Conservation (phyloP, 2,329 filamentous ascomycete species). For the Trichoderma sp. region DNA sequence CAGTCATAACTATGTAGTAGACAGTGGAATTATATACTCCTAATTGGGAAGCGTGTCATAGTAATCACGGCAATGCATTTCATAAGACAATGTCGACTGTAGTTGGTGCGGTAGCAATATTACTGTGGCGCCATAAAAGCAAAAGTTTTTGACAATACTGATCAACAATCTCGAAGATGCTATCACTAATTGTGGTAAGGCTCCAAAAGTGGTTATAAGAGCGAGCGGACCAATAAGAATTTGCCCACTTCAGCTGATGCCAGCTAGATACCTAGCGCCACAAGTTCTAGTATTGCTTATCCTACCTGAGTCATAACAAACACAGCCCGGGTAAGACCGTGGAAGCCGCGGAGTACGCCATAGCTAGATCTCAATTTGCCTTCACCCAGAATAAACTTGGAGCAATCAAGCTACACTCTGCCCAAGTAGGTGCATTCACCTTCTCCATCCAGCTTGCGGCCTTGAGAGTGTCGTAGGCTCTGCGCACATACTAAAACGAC, state of each 20-base stretch:
- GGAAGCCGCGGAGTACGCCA: neutral
- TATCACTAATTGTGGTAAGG: neutral
- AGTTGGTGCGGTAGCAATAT: neutral
- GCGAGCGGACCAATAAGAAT: neutral
- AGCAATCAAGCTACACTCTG: neutral
- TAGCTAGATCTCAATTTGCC: neutral
- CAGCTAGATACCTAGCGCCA: neutral
- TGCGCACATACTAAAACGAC: neutral
- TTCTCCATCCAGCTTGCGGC: neutral
- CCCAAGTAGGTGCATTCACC: neutral
- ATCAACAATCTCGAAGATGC: neutral
- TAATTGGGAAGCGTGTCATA: neutral
- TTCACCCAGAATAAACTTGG: neutral
- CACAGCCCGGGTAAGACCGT: neutral
- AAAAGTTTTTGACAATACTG: neutral
- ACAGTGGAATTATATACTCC: neutral
- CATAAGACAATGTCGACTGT: neutral
- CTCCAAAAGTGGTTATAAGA: neutral
- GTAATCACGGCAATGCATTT: neutral
- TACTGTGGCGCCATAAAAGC: neutral
- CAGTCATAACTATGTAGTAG: neutral
- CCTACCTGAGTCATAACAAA: neutral
- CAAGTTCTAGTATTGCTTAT: neutral
- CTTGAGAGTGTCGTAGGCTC: neutral
- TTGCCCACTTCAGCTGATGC: neutral